Conservation (phyloP, 306 rosid genomes). For the Ochetophila trinervis region DNA sequence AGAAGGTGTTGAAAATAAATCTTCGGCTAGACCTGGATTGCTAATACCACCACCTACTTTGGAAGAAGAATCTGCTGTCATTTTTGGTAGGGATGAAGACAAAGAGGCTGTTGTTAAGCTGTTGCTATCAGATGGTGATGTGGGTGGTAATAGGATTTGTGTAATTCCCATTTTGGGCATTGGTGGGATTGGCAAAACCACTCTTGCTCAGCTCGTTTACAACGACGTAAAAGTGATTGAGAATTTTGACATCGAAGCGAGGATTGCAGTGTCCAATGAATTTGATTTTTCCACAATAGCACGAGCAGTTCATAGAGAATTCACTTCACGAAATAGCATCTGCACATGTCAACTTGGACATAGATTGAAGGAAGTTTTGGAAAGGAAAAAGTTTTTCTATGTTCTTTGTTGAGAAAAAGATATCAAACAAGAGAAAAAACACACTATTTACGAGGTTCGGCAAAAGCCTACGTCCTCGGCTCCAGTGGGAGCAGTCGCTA, state of each 20-base stretch:
- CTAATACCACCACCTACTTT: no score
- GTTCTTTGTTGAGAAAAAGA: no score
- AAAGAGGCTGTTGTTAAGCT: no score
- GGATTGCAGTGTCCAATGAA: slow-evolving; percentile 14
- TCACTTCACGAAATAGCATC: neutral
- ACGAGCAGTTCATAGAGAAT: neutral
- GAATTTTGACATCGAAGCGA: slow-evolving; percentile 14
- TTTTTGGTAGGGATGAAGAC: no score
- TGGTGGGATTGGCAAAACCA: slow-evolving; percentile 23
- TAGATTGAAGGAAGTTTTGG: neutral
- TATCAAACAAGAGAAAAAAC: no score
- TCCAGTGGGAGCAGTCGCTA: no score
- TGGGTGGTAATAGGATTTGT: neutral
- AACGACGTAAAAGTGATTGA: neutral
- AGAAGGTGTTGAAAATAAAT: no score
- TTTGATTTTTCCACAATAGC: slow-evolving; percentile 8
- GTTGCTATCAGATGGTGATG: no score
- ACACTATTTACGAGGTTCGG: no score
- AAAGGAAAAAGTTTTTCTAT: slow-evolving; percentile 8
- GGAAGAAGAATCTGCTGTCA: no score
- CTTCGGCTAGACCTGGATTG: no score
- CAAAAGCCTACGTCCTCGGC: no score
- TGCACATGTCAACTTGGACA: neutral
- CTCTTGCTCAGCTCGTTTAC: slow-evolving; percentile 19
- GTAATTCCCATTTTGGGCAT: slow-evolving; percentile 21